Evolutionary conservation across 1,284 basidiomycete genomes (phyloP).

Genomic region (Phlebopus sp.): DNA sequence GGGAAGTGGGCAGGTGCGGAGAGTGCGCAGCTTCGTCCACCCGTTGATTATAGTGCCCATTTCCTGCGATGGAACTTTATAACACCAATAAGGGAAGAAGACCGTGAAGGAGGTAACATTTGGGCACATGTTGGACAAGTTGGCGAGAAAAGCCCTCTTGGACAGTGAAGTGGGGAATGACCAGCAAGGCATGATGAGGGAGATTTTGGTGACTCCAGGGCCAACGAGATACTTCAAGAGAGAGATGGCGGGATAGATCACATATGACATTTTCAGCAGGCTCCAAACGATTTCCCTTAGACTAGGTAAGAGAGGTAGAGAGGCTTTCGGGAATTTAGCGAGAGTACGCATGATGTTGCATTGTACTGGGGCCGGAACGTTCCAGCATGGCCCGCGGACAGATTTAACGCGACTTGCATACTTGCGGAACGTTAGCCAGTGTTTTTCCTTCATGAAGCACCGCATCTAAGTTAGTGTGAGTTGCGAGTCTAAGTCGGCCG

Average conservation of each 20-base stretch:
- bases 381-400: too few relatives aligned
- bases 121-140: conserved; percentile 23
- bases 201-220: conserved; percentile 17
- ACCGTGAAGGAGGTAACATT: conserved; percentile 25
- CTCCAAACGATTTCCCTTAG: conserved; percentile 27
- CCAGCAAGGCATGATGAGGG: conserved; percentile 25
- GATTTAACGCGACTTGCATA: too few relatives aligned
- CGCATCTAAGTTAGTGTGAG: too few relatives aligned
- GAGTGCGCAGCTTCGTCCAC: conserved; percentile 17
- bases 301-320: conserved; percentile 26
- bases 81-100: conserved; percentile 26
- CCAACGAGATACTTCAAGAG: conserved; percentile 26
- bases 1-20: conserved; percentile 26
- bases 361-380: too few relatives aligned
- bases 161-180: conserved; percentile 19
- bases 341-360: too few relatives aligned
- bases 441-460: too few relatives aligned
- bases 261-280: conserved; percentile 26
- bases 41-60: conserved; percentile 23
- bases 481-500: too few relatives aligned
- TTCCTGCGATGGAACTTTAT: conserved; percentile 25
- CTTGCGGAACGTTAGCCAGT: too few relatives aligned
- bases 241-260: conserved; percentile 26
- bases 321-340: too few relatives aligned
- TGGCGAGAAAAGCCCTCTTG: conserved; percentile 20